Base-by-base conservation (phyloP, 768 basidiomycete species). In the Boletus huronensis region DNA sequence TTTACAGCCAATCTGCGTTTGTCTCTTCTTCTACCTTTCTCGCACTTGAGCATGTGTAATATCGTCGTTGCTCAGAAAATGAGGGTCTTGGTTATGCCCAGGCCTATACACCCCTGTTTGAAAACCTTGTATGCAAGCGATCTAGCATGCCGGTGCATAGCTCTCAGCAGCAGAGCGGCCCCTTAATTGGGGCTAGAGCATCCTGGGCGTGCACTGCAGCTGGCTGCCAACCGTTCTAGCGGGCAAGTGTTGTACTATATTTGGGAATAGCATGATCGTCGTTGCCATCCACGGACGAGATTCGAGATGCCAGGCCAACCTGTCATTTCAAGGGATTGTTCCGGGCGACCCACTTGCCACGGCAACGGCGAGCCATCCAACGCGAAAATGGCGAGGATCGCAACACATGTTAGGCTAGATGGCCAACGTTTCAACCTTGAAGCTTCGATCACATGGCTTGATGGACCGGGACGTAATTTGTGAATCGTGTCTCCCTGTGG, bases 181-280 rank as follows among this genome's bases (percentile, higher is more conserved):
- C 32, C 14, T 34, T 34, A 32, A 14, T 32, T 4, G 11, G 32
- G 32, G 32, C 32, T 14, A 32, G 32, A 10, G 14, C 32, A 34
- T 34, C 32, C 32, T 34, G 32, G 14, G 32, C 32, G 14, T 34
- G 32, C 32, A 32, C 8, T 13, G 23, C 23, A 31, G 29, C 11
- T 31, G 31, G 31, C 34, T 35, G 17, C 16, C 34, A 17, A 6
- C 8, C 17, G 17, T 36, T 36, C 35, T 17, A 17, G 19, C 16
- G 5, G 41, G 58, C 51, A 59, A 32, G 48, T 17, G 36, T 35
- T 16, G 23, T 29, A 6, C 55, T 16, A 25, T 21, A 50, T 49
- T 35, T 48, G 23, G 60, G 6, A 34, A 52, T 43, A 52, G 43
- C 31, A 42, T 26, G 61, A 61, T 63, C 60, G 61, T 63, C 60